Evolutionary conservation across 768 basidiomycete species (phyloP).

Genomic region (Dictyophora rubrovolvata): DNA sequence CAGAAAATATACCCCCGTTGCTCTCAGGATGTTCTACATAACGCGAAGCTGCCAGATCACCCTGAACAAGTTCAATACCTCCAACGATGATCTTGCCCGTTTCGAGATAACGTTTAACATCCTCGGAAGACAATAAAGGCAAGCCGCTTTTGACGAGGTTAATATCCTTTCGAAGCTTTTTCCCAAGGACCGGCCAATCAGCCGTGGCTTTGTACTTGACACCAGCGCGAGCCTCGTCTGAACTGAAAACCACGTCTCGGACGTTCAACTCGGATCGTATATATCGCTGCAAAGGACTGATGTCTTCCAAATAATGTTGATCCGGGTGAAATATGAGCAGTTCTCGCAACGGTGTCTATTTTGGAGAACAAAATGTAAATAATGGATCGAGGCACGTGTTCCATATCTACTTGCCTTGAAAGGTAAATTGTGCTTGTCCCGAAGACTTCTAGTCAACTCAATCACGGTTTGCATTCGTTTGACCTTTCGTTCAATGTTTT

Average conservation of each 20-base stretch:
- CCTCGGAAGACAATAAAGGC: slow-evolving; percentile 70
- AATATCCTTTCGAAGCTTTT: slow-evolving; percentile 88
- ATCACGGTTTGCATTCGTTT: slow-evolving; percentile 93
- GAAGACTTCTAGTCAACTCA: slow-evolving; percentile 78
- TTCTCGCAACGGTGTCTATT: slow-evolving; percentile 83
- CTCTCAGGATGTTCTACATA: slow-evolving; percentile 71
- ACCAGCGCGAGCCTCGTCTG: slow-evolving; percentile 76
- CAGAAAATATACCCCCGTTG: slow-evolving; percentile 47
- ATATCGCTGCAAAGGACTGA: slow-evolving; percentile 75
- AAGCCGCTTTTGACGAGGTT: slow-evolving; percentile 82
- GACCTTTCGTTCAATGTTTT: slow-evolving; percentile 87
- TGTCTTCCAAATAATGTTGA: slow-evolving; percentile 72
- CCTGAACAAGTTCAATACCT: slow-evolving; percentile 79
- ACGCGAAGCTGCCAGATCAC: slow-evolving; percentile 87
- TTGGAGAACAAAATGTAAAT: not conserved
- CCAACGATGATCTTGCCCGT: slow-evolving; percentile 76
- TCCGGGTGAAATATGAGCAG: slow-evolving; percentile 90
- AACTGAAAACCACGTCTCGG: slow-evolving; percentile 80
- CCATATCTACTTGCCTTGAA: slow-evolving; percentile 60
- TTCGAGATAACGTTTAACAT: slow-evolving; percentile 64
- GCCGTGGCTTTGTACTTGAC: slow-evolving; percentile 87
- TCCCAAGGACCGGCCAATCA: slow-evolving; percentile 91
- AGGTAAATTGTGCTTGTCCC: slow-evolving; percentile 77
- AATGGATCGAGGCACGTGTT: not conserved
- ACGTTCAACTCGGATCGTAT: slow-evolving; percentile 94